phyloP scores from a whole-genome alignment of 371 early-diverging fungal species.

The Dinochytrium kinnereticum region DNA sequence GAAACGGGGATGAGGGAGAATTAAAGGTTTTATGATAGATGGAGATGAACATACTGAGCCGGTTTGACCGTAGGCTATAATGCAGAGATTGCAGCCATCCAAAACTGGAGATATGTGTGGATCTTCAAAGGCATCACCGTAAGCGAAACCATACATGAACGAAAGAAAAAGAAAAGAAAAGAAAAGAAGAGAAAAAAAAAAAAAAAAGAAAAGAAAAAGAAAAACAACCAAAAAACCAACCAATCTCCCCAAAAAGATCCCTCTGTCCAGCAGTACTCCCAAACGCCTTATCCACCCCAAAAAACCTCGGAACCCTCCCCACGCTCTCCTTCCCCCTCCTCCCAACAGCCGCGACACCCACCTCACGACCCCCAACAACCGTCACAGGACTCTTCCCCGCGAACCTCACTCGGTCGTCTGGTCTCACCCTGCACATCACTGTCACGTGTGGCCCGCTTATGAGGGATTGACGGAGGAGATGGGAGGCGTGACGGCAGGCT shows the following conservation, averaged over 20 bases:
- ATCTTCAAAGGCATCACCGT: too few relatives aligned
- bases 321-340: background rate
- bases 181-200: too few relatives aligned
- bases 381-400: background rate
- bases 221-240: background rate
- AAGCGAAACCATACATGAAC: too few relatives aligned
- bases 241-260: constrained; percentile 11
- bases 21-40: background rate
- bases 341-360: background rate
- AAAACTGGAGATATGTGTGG: background rate
- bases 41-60: background rate
- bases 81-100: constrained; percentile 1
- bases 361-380: background rate
- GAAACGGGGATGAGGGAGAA: too few relatives aligned
- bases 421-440: background rate
- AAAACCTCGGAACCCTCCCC: background rate
- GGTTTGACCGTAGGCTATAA: constrained; percentile 16
- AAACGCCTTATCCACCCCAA: constrained; percentile 4
- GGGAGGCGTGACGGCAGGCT: background rate
- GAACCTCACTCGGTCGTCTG: background rate
- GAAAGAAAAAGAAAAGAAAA: too few relatives aligned
- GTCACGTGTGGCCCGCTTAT: background rate
- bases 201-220: too few relatives aligned
- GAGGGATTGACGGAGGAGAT: background rate
- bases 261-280: background rate